Percentiles rank a stretch among this genome's conserved stretches.
Evolutionary conservation across 345 rosid genomes (phyloP).

Genomic region (Syzygium oleosum): DNA sequence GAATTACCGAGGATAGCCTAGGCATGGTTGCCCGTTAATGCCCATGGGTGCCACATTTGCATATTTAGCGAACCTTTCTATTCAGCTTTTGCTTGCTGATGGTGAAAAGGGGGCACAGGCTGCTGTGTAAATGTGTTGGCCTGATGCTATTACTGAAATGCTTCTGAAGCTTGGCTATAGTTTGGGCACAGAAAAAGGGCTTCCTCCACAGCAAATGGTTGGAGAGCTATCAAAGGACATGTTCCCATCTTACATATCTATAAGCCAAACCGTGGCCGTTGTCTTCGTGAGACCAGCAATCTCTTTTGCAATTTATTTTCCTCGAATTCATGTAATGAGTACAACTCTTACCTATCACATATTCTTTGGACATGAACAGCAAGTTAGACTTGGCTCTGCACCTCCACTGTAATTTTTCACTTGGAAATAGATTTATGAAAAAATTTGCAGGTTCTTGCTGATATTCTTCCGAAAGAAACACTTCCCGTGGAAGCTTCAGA

Average conservation of each 20-base stretch:
- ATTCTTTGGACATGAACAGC: background rate
- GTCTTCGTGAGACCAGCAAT: background rate
- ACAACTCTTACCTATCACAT: background rate
- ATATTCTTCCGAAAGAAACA: constrained; percentile 54
- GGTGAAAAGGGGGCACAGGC: background rate
- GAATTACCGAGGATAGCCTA: background rate
- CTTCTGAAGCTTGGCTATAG: background rate
- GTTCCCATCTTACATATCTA: constrained; percentile 38
- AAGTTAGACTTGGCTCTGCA: background rate
- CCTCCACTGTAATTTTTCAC: background rate
- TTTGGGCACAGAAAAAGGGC: constrained; percentile 24
- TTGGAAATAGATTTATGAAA: constrained; percentile 3
- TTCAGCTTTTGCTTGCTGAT: background rate
- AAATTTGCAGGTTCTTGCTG: constrained; percentile 44
- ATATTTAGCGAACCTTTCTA: background rate
- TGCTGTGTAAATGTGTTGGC: background rate
- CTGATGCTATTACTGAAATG: background rate
- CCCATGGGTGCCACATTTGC: background rate
- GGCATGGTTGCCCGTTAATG: background rate
- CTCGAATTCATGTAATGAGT: background rate
- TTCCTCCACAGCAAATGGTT: constrained; percentile 36
- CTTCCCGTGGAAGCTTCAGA: constrained; percentile 64
- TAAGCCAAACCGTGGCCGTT: background rate
- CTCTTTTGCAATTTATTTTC: background rate
- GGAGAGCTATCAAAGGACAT: constrained; percentile 35